Percentiles rank a stretch among this genome's conserved stretches.
Evolutionary conservation across 2,329 filamentous ascomycete genomes (phyloP).

Genomic region (Zalaria sp.): DNA sequence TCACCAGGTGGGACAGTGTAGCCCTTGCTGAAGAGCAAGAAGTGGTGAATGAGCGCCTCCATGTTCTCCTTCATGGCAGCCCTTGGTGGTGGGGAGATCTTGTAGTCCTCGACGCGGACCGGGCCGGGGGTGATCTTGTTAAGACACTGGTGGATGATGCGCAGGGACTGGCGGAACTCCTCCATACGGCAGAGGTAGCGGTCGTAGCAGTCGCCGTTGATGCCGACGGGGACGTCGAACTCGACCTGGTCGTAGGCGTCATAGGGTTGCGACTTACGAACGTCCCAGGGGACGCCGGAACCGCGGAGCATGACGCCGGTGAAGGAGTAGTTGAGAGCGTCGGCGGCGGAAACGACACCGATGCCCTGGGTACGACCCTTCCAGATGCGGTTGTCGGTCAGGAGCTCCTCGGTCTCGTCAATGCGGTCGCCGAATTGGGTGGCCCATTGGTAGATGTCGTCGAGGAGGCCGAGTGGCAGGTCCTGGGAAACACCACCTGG

Average conservation of each 20-base stretch:
- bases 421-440: conserved; percentile 98
- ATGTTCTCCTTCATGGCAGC: conserved; percentile 99
- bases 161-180: conserved; percentile 94
- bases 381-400: conserved; percentile 99
- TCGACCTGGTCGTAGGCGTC: conserved; percentile 97
- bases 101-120: conserved; percentile 95
- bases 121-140: conserved; percentile 98
- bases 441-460: conserved; percentile 99
- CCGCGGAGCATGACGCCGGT: conserved; percentile 96
- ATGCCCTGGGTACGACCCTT: conserved; percentile 82
- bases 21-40: conserved; percentile 96
- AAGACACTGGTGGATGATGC: conserved; percentile 96
- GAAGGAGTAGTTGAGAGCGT: conserved; percentile 96
- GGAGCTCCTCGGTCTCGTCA: conserved; percentile 95
- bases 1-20: conserved; percentile 94
- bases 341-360: conserved; percentile 78
- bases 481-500: conserved; percentile 95
- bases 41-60: conserved; percentile 98
- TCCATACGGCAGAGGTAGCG: conserved; percentile 99
- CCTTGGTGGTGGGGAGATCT: conserved; percentile 89
- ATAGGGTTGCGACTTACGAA: conserved; percentile 93
- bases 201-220: conserved; percentile 98
- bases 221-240: conserved; percentile 91
- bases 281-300: conserved; percentile 88
- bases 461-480: conserved; percentile 80